These are phyloP conservation scores for Sordariomycetes sp. DNA, from an alignment of 2,329 filamentous ascomycete genomes.

Conservation along the genomic window DNA sequence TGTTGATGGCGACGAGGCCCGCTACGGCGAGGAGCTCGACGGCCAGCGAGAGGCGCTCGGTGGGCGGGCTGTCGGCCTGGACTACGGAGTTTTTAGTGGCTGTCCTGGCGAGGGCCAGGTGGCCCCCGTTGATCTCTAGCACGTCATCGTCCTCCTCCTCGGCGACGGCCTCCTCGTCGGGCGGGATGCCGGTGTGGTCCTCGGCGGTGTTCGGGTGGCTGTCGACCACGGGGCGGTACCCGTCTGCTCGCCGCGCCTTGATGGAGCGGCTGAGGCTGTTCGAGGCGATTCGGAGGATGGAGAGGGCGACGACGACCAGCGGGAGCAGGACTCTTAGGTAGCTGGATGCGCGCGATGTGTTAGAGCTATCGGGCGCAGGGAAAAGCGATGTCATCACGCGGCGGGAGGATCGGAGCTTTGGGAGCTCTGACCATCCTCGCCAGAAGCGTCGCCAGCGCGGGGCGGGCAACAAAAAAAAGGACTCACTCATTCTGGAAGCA, in stretches of 20 bases:
- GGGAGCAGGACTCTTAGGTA: slow-evolving; percentile 76
- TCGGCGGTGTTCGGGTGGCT: slow-evolving; percentile 26
- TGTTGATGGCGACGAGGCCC: slow-evolving; percentile 60
- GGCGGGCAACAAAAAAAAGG: slow-evolving; percentile 1
- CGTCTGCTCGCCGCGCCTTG: slow-evolving; percentile 32
- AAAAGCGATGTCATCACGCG: not conserved
- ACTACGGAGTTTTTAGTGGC: slow-evolving; percentile 54
- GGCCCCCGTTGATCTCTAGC: slow-evolving; percentile 46
- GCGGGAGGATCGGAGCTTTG: not conserved
- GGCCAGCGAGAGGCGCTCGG: slow-evolving; percentile 57
- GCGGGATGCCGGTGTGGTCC: slow-evolving; percentile 41
- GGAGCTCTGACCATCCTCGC: not conserved
- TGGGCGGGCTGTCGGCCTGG: slow-evolving; percentile 65
- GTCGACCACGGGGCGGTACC: slow-evolving; percentile 44
- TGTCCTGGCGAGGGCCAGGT: slow-evolving; percentile 47
- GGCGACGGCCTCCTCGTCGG: slow-evolving; percentile 27
- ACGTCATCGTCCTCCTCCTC: slow-evolving; percentile 50
- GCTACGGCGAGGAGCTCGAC: slow-evolving; percentile 68
- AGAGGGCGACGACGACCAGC: slow-evolving; percentile 57
- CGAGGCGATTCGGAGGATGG: slow-evolving; percentile 53
- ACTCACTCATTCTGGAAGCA: slow-evolving; percentile 61
- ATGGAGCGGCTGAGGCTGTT: slow-evolving; percentile 44
- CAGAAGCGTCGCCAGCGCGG: not conserved
- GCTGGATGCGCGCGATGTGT: slow-evolving; percentile 31
- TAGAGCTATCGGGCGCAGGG: slow-evolving; percentile 1